These are phyloP conservation scores for Plectranthus barbatus DNA, from an alignment of 257 asterid genomes.

Conservation along the genomic window DNA sequence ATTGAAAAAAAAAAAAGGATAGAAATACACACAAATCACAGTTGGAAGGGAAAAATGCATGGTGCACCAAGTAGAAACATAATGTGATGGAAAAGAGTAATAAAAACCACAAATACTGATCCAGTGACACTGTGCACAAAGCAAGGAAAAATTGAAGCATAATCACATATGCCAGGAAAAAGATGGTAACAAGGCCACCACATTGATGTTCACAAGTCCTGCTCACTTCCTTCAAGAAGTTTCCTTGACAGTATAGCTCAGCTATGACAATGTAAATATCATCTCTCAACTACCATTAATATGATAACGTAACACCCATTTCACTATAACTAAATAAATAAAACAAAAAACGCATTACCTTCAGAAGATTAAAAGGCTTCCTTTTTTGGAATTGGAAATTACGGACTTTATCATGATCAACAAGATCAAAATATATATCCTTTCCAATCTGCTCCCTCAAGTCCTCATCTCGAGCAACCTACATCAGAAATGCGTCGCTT, in stretches of 20 bases:
- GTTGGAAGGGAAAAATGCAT: no score
- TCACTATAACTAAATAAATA: neutral
- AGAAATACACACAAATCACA: no score
- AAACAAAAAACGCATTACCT: slow-evolving; percentile 47
- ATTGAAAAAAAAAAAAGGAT: neutral
- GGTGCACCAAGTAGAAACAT: neutral
- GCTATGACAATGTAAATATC: neutral
- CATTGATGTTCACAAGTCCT: neutral
- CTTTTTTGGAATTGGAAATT: slow-evolving; percentile 79
- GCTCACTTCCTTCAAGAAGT: neutral
- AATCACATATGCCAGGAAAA: neutral
- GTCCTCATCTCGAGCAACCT: slow-evolving; percentile 93
- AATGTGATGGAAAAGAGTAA: neutral
- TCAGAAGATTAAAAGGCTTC: slow-evolving; percentile 61
- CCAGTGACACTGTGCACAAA: neutral
- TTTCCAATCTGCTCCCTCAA: slow-evolving; percentile 77
- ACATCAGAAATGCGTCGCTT: slow-evolving; percentile 8
- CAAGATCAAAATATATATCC: slow-evolving; percentile 78
- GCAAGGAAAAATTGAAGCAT: no score
- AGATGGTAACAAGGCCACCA: neutral
- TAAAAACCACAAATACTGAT: neutral
- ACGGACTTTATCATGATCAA: slow-evolving; percentile 86
- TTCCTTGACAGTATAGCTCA: neutral
- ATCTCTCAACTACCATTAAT: neutral
- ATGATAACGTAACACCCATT: neutral